These are phyloP conservation scores for Byssothecium circinans DNA, from an alignment of 2,329 filamentous ascomycete genomes.

Conservation along the genomic window DNA sequence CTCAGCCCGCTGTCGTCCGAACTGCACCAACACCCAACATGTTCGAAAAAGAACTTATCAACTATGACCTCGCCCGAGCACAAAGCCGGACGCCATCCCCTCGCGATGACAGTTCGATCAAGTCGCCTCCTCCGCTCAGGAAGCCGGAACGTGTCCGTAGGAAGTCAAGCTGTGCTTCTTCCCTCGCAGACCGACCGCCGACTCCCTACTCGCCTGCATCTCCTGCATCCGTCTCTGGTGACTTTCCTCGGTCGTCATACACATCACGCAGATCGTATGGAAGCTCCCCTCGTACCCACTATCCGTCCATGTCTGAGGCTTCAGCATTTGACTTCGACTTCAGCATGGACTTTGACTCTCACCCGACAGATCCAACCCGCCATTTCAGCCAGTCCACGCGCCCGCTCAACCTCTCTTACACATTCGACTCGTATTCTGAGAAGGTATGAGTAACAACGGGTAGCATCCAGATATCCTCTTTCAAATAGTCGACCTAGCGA, in stretches of 20 bases:
- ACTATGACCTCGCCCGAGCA: constrained; percentile 27
- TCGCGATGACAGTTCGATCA: constrained; percentile 18
- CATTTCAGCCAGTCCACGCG: constrained; percentile 17
- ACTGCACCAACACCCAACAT: constrained; percentile 29
- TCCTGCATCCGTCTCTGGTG: constrained; percentile 33
- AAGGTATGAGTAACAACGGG: constrained; percentile 8
- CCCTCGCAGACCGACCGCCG: constrained; percentile 41
- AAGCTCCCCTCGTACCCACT: constrained; percentile 31
- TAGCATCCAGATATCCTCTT: background rate
- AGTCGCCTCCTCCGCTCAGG: constrained; percentile 32
- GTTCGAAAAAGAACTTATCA: constrained; percentile 39
- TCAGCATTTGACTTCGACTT: constrained; percentile 43
- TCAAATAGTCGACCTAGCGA: background rate
- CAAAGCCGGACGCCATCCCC: constrained; percentile 26
- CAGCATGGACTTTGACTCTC: constrained; percentile 24
- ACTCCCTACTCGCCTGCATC: constrained; percentile 44
- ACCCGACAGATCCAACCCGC: constrained; percentile 5
- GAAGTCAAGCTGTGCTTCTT: constrained; percentile 40
- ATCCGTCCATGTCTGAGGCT: constrained; percentile 43
- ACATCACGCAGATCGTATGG: constrained; percentile 32
- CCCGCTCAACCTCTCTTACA: constrained; percentile 19
- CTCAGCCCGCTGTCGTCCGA: constrained; percentile 28
- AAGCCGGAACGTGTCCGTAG: constrained; percentile 37
- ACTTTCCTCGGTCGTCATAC: constrained; percentile 30
- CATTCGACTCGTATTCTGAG: constrained; percentile 5